A percentile compares a stretch with the other conserved stretches of the same genome.
Evolutionary conservation across 2,329 filamentous ascomycete species (phyloP).

Genomic region (Fusarium sublunatum): DNA sequence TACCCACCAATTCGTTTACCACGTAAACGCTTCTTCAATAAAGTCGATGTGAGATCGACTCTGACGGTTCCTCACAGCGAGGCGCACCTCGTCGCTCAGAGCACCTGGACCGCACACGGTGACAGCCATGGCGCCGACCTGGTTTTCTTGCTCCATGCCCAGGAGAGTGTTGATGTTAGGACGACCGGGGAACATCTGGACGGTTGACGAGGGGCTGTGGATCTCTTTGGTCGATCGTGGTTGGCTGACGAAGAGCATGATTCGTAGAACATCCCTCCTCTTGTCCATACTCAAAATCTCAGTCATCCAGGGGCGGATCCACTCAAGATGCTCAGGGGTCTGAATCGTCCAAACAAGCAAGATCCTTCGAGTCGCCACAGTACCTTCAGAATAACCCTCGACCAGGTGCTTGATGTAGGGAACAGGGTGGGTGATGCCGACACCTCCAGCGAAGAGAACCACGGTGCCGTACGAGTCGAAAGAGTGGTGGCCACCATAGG

Average conservation of each 20-base stretch:
- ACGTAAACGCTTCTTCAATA: slow-evolving; percentile 80
- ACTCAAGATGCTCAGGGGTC: slow-evolving; percentile 82
- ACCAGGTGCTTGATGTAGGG: slow-evolving; percentile 80
- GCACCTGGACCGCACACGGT: slow-evolving; percentile 79
- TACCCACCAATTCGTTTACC: slow-evolving; percentile 52
- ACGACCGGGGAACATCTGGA: slow-evolving; percentile 86
- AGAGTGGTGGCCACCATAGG: slow-evolving; percentile 78
- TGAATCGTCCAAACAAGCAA: slow-evolving; percentile 84
- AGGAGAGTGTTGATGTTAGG: slow-evolving; percentile 80
- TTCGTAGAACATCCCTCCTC: slow-evolving; percentile 77
- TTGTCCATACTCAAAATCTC: slow-evolving; percentile 80
- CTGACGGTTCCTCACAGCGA: slow-evolving; percentile 73
- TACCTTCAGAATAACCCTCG: slow-evolving; percentile 73
- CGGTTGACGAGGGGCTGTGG: slow-evolving; percentile 78
- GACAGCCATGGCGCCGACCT: slow-evolving; percentile 79
- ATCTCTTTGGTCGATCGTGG: slow-evolving; percentile 83
- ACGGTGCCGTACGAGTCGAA: slow-evolving; percentile 82
- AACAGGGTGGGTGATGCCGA: slow-evolving; percentile 83
- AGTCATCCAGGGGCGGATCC: slow-evolving; percentile 88
- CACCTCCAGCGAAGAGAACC: slow-evolving; percentile 82
- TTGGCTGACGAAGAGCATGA: slow-evolving; percentile 81
- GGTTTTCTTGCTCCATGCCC: slow-evolving; percentile 77
- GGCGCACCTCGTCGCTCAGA: slow-evolving; percentile 79
- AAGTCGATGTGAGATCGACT: slow-evolving; percentile 77
- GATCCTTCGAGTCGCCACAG: slow-evolving; percentile 76